Base-by-base conservation (phyloP, 2,329 filamentous ascomycete species). In the Aureobasidium melanogenum region DNA sequence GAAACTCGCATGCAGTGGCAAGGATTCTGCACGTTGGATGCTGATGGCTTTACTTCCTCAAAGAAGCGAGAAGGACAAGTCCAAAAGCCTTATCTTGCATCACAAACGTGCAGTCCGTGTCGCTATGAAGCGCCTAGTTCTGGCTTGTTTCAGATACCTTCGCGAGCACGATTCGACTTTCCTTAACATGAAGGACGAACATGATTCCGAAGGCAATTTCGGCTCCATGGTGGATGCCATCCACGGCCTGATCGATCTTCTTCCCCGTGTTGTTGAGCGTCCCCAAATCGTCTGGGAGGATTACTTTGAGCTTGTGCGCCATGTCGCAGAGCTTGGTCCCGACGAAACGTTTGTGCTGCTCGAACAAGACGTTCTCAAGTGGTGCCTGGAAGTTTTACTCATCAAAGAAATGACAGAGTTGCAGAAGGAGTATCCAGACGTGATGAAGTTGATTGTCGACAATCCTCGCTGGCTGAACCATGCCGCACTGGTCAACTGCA, bases 41-140 rank as follows among this genome's bases (percentile, higher is more conserved):
- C 85, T 61, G 48, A 79, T 88, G 10, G 32, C 47, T 36, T 82
- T 47, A 91, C 88, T 77, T 82, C 88, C 62, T 41, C 12, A 36
- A 26, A 28, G 72, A 83, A 30, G 79, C 79, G 19, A 22, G 6
- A 43, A 43, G 0, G 79, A 82, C 26, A 78, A 82, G 3, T 75
- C 91, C n/a, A 80, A 84, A 41, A 83, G 85, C 64, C 70, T 93
- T 38, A 71, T 92, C 2, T 34, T 75, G 47, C 68, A 69, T 48
- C 70, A 68, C 51, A 60, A 65, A 44, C 44, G 64, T 36, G 70
- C 67, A 50, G 63, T 74, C 36, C 71, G 72, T 43, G 64, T 67
- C 32, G 67, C 67, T 32, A 68, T 64, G 9, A 67, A 68, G 12
- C 57, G 64, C n/a, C 66, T 74, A 39, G 47, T 75, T 14, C 61